A percentile compares a stretch with the other conserved stretches of the same genome.
These are phyloP conservation scores for Teunomyces kruisii DNA, from an alignment of 805 yeast species.

Conservation along the genomic window DNA sequence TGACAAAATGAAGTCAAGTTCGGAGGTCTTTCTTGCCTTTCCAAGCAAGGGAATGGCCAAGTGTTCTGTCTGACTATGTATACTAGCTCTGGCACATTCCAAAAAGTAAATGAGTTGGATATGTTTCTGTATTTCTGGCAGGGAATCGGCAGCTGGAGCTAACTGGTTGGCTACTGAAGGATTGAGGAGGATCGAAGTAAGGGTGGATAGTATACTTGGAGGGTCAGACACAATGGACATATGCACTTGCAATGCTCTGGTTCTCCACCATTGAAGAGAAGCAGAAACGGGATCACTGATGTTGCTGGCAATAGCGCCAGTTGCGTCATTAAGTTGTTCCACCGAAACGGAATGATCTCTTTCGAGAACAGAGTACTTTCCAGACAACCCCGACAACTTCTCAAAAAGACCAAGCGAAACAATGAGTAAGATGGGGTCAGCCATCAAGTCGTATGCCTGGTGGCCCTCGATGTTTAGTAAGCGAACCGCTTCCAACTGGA, in stretches of 20 bases:
- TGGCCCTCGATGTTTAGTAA: slow-evolving; percentile 63
- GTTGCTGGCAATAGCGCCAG: slow-evolving; percentile 7
- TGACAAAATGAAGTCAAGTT: slow-evolving; percentile 65
- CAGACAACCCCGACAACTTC: slow-evolving; percentile 40
- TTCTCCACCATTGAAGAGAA: slow-evolving; percentile 71
- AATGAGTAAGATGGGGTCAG: slow-evolving; percentile 36
- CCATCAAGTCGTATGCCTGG: slow-evolving; percentile 56
- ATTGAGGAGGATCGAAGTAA: slow-evolving; percentile 42
- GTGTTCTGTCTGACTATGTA: slow-evolving; percentile 66
- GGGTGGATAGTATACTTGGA: slow-evolving; percentile 47
- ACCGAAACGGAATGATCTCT: slow-evolving; percentile 18
- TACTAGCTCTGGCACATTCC: slow-evolving; percentile 65
- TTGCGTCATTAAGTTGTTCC: slow-evolving; percentile 23
- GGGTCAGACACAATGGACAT: slow-evolving; percentile 64
- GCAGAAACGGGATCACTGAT: slow-evolving; percentile 38
- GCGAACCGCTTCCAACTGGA: slow-evolving; percentile 33
- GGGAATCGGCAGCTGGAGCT: slow-evolving; percentile 30
- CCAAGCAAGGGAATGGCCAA: slow-evolving; percentile 53
- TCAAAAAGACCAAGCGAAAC: slow-evolving; percentile 33
- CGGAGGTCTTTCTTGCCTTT: slow-evolving; percentile 58
- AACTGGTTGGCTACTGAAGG: slow-evolving; percentile 28
- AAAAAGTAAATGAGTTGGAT: slow-evolving; percentile 53
- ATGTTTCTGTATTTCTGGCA: slow-evolving; percentile 28
- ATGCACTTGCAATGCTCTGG: slow-evolving; percentile 65
- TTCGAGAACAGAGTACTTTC: slow-evolving; percentile 42